Evolutionary conservation across 345 rosid species (phyloP), one percentile per base, ranked within the genome.

Genomic region (Angophora floribunda): DNA sequence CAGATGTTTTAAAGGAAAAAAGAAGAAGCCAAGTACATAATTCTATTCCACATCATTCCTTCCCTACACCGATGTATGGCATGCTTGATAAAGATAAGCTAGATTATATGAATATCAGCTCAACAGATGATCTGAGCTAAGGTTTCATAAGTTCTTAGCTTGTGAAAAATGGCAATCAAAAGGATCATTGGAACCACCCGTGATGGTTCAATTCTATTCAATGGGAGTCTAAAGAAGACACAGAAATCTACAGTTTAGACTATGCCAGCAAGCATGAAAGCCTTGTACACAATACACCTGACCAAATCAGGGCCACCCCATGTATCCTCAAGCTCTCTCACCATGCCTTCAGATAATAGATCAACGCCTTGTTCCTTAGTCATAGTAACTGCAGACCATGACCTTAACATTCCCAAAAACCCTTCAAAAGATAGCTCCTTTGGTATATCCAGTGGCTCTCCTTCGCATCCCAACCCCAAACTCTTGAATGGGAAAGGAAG

Each of bases 401-500:
- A 92, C 36, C 89, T 89, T 57, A 94, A 9, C 87, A 94, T 86
- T 84, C 87, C 22, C 90, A 94, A 9, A 51, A 92, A 86, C 53
- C 94, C 95, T 65, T 94, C 88, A 79, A 94, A 94, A 6, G 94
- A 90, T 88, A 92, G 86, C 88, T 90, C 90, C 90, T 86, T 93
- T 7, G 91, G 91, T 80, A 95, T 92, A 82, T 93, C 95, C 45
- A 95, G 26, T 41, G 87, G 97, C 90, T 91, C 47, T 49, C 96
- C 95, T 75, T 95, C 95, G 0, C 75, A 88, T 14, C 97, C 99
- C 85, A 95, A 70, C 12, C 94, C 96, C 50, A 94, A 92, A 26
- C 91, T 91, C 87, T 93, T 90, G 19, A 96, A 96, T 1, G 96
- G 95, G 88, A 96, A 96, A 6, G 96, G 95, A 70, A 96, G 91